phyloP scores from a whole-genome alignment of 768 basidiomycete species.

The Hericium erinaceus region DNA sequence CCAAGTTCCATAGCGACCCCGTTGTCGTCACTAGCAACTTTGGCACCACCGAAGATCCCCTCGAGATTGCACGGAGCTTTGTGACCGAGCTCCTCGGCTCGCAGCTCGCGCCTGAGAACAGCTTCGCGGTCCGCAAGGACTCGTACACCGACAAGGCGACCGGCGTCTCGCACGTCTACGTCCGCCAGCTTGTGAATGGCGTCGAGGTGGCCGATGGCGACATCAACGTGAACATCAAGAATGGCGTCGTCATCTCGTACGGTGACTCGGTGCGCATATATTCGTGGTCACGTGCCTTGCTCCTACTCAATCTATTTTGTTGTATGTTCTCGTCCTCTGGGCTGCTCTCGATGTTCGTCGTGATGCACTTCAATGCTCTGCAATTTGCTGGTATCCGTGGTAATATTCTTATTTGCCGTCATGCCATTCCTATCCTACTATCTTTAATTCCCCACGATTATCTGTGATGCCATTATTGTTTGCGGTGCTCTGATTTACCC shows the following conservation, averaged over 20 bases:
- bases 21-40: conserved; percentile 22
- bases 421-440: no score
- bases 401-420: no score
- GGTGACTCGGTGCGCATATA: conserved; percentile 64
- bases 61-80: conserved; percentile 56
- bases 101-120: conserved; percentile 26
- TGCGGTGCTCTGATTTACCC: no score
- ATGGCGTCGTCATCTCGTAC: conserved; percentile 75
- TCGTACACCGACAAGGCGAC: conserved; percentile 83
- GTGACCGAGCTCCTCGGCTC: conserved; percentile 38
- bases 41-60: conserved; percentile 32
- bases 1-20: conserved; percentile 48
- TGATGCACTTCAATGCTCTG: no score
- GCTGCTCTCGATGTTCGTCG: no score
- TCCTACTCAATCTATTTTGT: no score
- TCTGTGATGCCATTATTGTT: not conserved
- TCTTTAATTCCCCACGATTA: no score
- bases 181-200: conserved; percentile 76
- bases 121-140: conserved; percentile 63
- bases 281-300: not conserved
- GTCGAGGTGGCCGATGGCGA: conserved; percentile 86
- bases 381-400: no score
- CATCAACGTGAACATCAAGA: conserved; percentile 87
- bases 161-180: conserved; percentile 85
- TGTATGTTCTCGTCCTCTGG: no score